These are phyloP conservation scores for Rhodosporidiobolus sp. DNA, from an alignment of 768 basidiomycete species.

Conservation along the genomic window DNA sequence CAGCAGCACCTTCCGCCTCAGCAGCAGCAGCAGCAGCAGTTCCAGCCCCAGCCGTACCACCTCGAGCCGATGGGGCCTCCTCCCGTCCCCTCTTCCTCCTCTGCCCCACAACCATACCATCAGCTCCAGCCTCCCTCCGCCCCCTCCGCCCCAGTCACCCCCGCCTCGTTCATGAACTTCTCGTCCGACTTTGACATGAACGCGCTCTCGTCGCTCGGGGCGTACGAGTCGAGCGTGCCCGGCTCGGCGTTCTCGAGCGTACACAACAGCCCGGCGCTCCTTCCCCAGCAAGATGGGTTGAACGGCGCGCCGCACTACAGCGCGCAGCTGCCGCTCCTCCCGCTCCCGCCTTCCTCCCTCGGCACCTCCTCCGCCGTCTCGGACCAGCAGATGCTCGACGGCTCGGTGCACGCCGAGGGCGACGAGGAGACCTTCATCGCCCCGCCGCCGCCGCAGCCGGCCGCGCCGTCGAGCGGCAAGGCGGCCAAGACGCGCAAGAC, in stretches of 20 bases:
- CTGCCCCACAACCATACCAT: neutral
- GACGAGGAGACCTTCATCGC: neutral
- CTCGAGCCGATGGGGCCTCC: constrained; percentile 38
- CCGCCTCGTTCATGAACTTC: constrained; percentile 88
- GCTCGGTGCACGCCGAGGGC: no score
- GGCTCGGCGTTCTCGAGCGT: constrained; percentile 12
- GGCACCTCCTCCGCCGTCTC: neutral
- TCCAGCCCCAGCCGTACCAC: constrained; percentile 2
- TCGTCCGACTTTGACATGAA: constrained; percentile 43
- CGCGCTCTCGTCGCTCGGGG: constrained; percentile 19
- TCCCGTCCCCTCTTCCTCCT: constrained; percentile 18
- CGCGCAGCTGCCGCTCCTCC: neutral
- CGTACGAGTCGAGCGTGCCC: neutral
- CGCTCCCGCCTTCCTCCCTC: neutral
- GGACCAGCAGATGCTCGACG: neutral
- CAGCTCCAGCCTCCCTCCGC: neutral
- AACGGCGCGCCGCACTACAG: neutral
- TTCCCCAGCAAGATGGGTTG: constrained; percentile 7
- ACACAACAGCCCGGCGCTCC: constrained; percentile 23
- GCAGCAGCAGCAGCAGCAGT: neutral
- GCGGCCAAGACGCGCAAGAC: constrained; percentile 8
- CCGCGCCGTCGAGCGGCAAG: constrained; percentile 5
- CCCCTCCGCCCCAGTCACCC: constrained; percentile 67
- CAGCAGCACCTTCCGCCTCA: neutral
- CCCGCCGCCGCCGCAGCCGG: neutral